Conservation (phyloP, 2,329 filamentous ascomycete species). For the Scytalidium sp. region DNA sequence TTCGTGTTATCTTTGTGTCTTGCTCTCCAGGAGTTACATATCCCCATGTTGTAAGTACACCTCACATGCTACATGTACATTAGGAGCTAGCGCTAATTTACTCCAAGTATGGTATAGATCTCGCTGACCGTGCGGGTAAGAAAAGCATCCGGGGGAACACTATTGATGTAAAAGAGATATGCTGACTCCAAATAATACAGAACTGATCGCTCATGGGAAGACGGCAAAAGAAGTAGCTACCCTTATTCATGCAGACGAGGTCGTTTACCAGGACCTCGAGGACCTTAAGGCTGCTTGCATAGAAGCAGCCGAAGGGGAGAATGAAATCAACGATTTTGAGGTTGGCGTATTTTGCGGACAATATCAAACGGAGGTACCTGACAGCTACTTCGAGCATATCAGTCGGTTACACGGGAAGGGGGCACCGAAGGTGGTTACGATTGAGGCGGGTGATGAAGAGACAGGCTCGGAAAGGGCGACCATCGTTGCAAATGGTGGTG, state of each 20-base stretch:
- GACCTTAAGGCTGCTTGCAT: slow-evolving; percentile 76
- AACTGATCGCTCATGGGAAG: slow-evolving; percentile 65
- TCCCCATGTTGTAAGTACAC: too few species aligned
- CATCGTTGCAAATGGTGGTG: too few species aligned
- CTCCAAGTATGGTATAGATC: slow-evolving; percentile 77
- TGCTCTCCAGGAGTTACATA: slow-evolving; percentile 58
- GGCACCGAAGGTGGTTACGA: too few species aligned
- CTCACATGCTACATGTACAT: slow-evolving; percentile 57
- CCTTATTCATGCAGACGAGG: slow-evolving; percentile 65
- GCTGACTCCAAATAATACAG: slow-evolving; percentile 61
- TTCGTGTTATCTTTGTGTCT: slow-evolving; percentile 73
- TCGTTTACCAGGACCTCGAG: slow-evolving; percentile 72
- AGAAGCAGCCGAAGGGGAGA: too few species aligned
- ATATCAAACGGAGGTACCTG: slow-evolving; percentile 75
- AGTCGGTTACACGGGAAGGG: too few species aligned
- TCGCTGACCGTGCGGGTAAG: too few species aligned
- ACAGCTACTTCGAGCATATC: slow-evolving; percentile 81
- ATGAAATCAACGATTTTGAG: too few species aligned
- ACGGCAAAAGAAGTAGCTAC: slow-evolving; percentile 54
- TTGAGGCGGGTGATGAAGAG: too few species aligned
- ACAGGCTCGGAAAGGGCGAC: too few species aligned
- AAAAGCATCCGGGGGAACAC: too few species aligned
- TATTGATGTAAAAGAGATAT: too few species aligned
- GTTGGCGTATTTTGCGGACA: slow-evolving; percentile 84
- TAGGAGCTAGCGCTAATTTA: slow-evolving; percentile 62